Conservation (phyloP, 2,329 filamentous ascomycete genomes). For the Monosporascus sp. region DNA sequence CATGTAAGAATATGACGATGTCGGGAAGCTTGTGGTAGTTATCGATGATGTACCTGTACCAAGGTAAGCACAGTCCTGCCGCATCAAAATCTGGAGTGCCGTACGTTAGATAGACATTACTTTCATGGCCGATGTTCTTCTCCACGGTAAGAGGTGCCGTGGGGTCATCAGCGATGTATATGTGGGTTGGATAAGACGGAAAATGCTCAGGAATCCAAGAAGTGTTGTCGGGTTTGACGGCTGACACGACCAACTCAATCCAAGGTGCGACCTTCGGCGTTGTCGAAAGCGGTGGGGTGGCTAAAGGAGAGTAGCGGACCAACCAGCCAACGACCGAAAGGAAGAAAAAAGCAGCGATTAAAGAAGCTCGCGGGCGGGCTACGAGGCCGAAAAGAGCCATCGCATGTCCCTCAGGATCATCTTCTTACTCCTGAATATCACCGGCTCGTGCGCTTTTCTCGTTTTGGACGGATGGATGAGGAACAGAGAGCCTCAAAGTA, state of each 20-base stretch:
- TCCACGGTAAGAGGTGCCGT: slow-evolving; percentile 32
- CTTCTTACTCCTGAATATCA: not conserved
- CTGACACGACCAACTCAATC: slow-evolving; percentile 20
- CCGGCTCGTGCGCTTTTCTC: not conserved
- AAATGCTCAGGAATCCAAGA: slow-evolving; percentile 21
- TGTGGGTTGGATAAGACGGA: slow-evolving; percentile 18
- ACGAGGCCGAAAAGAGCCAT: slow-evolving; percentile 2
- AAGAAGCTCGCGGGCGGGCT: slow-evolving; percentile 1
- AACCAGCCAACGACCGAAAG: not conserved
- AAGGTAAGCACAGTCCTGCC: not conserved
- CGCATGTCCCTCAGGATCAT: not conserved
- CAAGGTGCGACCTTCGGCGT: not conserved
- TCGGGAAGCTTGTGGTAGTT: slow-evolving; percentile 26
- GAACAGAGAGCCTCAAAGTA: not conserved
- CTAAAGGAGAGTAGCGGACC: not conserved
- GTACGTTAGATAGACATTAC: slow-evolving; percentile 30
- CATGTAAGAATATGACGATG: slow-evolving; percentile 27
- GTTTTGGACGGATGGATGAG: not conserved
- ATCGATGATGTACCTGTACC: slow-evolving; percentile 23
- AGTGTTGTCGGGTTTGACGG: slow-evolving; percentile 18
- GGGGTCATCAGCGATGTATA: slow-evolving; percentile 38
- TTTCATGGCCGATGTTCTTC: slow-evolving; percentile 31
- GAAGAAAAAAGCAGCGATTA: not conserved
- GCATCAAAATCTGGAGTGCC: slow-evolving; percentile 1
- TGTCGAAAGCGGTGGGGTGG: not conserved